Evolutionary conservation across 441 rosid species (phyloP).

Genomic region (Arabidopsis lyrata): DNA sequence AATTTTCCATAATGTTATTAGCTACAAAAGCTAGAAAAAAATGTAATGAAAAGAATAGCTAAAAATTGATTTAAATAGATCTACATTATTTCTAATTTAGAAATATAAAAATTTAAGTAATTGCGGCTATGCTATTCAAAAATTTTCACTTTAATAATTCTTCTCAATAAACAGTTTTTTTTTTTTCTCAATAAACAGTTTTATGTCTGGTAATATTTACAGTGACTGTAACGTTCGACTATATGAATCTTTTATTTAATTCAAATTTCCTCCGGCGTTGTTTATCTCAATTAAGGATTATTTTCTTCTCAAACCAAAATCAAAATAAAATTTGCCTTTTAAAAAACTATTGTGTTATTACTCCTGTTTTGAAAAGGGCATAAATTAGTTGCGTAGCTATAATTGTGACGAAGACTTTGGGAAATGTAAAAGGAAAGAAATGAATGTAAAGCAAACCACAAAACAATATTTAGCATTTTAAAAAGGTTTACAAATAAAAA

Average conservation of each 20-base stretch:
- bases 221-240: not conserved
- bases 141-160: not conserved
- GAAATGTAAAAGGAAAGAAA: slow-evolving; percentile 39
- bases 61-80: not conserved
- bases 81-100: too few species aligned
- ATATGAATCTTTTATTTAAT: not conserved
- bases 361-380: not conserved
- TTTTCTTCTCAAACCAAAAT: not conserved
- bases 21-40: slow-evolving; percentile 11
- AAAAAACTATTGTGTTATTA: not conserved
- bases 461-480: not conserved
- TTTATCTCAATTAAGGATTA: not conserved
- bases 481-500: not conserved
- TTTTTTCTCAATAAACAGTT: not conserved
- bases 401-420: slow-evolving; percentile 34
- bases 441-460: slow-evolving; percentile 27
- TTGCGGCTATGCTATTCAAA: not conserved
- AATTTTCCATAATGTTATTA: slow-evolving; percentile 1
- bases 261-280: not conserved
- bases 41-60: not conserved
- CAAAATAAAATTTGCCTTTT: not conserved
- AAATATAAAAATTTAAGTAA: not conserved
- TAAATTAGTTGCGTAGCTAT: slow-evolving; percentile 37
- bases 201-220: not conserved
- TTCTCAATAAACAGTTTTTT: too few species aligned